Evolutionary conservation across 2,329 filamentous ascomycete species (phyloP), one percentile per base, ranked within the genome.

Genomic region (Moelleriella libera): DNA sequence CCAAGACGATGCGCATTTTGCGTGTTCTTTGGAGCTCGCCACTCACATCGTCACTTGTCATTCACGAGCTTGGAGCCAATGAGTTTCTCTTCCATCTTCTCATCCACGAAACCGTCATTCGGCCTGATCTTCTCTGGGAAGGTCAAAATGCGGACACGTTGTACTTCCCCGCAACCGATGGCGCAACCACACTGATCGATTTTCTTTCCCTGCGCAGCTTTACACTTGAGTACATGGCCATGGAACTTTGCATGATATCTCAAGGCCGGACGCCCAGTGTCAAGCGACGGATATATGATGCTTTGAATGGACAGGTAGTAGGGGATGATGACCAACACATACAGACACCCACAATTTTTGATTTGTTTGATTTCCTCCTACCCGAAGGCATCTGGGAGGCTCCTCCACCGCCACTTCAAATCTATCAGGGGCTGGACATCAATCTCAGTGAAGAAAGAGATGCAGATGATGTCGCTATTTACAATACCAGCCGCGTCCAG

Each of bases 321-420:
- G 69, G 80, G 14, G 76, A 83, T 11, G 78, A 78, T 49, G 82
- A 83, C 44, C 77, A 85, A 47, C 69, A 79, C 5, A 69, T 84
- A 39, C 68, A 71, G 30, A 84, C 88, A 49, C 75, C 83, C 1
- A 88, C 85, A 4, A 76, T 97, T 6, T 95, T 97, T 58, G 88
- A 96, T 53, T 74, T 97, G 28, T 92, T 94, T 57, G 92, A 98
- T 64, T 97, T 97, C 57, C 76, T 92, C 50, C 63, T 74, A 2
- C 60, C 70, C 21, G 71, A 72, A 43, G 69, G 63, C 12, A 58
- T 69, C n/a, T 78, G 76, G 68, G 63, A 68, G 29, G 61, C 68
- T 5, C 59, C 73, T 2, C 63, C 75, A 2, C 78, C 80, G 3
- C 61, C 70, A 5, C 67, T 85, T 21, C 65, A 70, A 41, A 76